Evolutionary conservation across 495 filamentous ascomycete genomes (phyloP).

Genomic region (Penicillium daleae): DNA sequence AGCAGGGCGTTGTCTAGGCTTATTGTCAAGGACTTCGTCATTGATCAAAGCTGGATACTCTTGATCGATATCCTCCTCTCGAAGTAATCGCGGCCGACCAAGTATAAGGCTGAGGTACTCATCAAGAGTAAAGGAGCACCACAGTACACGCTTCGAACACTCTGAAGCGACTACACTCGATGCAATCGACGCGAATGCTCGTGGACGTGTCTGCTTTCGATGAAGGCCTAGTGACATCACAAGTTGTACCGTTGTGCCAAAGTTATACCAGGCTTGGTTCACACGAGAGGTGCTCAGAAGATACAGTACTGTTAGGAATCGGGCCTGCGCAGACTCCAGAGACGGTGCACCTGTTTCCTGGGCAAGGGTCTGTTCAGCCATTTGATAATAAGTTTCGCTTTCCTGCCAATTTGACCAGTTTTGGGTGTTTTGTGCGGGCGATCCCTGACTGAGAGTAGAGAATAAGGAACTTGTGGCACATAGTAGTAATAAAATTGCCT

Average conservation of each 20-base stretch:
- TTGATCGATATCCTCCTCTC: slow-evolving; percentile 34
- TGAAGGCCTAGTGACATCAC: background rate
- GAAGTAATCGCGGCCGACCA: slow-evolving; percentile 32
- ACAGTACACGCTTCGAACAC: slow-evolving; percentile 31
- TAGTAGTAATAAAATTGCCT: background rate
- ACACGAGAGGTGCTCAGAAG: background rate
- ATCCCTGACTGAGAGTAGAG: background rate
- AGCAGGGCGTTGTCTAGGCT: background rate
- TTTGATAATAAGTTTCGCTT: background rate
- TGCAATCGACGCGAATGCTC: background rate
- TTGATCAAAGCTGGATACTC: slow-evolving; percentile 14
- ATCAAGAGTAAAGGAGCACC: slow-evolving; percentile 38
- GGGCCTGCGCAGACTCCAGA: background rate
- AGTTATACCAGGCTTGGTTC: background rate
- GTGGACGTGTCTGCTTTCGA: background rate
- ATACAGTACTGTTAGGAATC: background rate
- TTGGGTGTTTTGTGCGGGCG: background rate
- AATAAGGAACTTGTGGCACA: background rate
- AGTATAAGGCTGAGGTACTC: slow-evolving; percentile 38
- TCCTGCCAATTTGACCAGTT: background rate
- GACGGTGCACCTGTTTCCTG: background rate
- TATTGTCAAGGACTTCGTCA: background rate
- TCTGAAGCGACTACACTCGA: slow-evolving; percentile 17
- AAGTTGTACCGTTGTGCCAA: background rate
- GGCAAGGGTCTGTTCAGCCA: background rate